Percentiles rank a stretch among this genome's conserved stretches.
Conservation (phyloP, 129 eudicot species). For the Ambrosia artemisiifolia region DNA sequence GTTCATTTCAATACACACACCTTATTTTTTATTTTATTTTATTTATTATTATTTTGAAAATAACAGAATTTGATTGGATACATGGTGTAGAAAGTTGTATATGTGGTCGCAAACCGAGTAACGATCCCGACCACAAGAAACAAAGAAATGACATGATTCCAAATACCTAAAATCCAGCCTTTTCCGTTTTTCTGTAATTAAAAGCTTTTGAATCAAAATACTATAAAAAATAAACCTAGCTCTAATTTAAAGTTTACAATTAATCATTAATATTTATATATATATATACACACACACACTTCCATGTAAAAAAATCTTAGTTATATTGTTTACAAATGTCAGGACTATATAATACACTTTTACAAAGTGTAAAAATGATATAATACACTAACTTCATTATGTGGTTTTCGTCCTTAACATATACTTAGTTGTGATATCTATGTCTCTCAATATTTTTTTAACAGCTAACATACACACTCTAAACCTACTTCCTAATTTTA, state of each 20-base stretch:
- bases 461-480: too few relatives aligned
- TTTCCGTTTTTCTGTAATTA: neutral
- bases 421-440: too few relatives aligned
- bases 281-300: too few relatives aligned
- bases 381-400: too few relatives aligned
- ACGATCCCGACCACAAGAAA: neutral
- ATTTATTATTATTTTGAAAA: neutral
- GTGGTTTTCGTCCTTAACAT: too few relatives aligned
- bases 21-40: neutral
- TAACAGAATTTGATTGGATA: neutral
- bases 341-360: neutral
- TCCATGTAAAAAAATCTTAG: too few relatives aligned
- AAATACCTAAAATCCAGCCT: neutral
- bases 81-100: neutral
- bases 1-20: neutral
- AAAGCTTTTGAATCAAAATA: neutral
- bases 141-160: neutral
- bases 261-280: neutral
- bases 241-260: neutral
- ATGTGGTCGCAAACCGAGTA: conserved; percentile 5
- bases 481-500: too few relatives aligned
- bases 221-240: neutral
- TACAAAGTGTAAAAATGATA: too few relatives aligned
- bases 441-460: too few relatives aligned
- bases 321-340: too few relatives aligned